Conservation (phyloP, 116 monocot species). For the Dioscorea cayenensis region DNA sequence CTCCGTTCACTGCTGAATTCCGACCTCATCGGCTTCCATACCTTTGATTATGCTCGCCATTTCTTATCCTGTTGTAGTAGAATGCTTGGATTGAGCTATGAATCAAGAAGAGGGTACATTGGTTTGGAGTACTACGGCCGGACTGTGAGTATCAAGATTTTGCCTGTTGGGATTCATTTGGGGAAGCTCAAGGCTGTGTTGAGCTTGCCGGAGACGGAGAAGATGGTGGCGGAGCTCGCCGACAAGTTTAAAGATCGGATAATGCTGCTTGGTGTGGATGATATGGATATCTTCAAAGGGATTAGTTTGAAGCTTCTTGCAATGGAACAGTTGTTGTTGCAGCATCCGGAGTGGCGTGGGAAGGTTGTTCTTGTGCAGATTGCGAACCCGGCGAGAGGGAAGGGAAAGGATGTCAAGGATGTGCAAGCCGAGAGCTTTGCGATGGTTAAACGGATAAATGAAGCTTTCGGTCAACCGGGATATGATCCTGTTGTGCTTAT, state of each 20-base stretch:
- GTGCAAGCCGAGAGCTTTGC: conserved; percentile 51
- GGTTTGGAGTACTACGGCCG: conserved; percentile 82
- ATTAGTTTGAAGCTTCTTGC: conserved; percentile 87
- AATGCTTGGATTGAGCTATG: conserved; percentile 79
- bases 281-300: conserved; percentile 96
- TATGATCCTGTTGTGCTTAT: conserved; percentile 68
- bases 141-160: conserved; percentile 78
- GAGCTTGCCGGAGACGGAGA: conserved; percentile 43
- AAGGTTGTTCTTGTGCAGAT: conserved; percentile 81
- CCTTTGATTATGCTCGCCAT: conserved; percentile 90
- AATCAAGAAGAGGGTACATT: conserved; percentile 81
- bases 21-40: conserved; percentile 88
- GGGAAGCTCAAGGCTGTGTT: conserved; percentile 60
- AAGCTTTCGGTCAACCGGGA: conserved; percentile 40
- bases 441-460: conserved; percentile 61
- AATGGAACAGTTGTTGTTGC: conserved; percentile 71
- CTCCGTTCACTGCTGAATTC: conserved; percentile 73
- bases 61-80: conserved; percentile 88
- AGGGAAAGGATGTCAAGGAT: conserved; percentile 68
- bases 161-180: conserved; percentile 81
- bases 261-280: conserved; percentile 72
- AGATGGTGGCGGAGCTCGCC: conserved; percentile 40
- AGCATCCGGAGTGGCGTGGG: conserved; percentile 64
- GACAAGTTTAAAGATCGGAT: conserved; percentile 39
- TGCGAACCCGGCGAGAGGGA: conserved; percentile 73